Percentiles rank a stretch among this genome's conserved stretches.
Evolutionary conservation across 306 rosid species (phyloP).

Genomic region (Psophocarpus tetragonolobus): DNA sequence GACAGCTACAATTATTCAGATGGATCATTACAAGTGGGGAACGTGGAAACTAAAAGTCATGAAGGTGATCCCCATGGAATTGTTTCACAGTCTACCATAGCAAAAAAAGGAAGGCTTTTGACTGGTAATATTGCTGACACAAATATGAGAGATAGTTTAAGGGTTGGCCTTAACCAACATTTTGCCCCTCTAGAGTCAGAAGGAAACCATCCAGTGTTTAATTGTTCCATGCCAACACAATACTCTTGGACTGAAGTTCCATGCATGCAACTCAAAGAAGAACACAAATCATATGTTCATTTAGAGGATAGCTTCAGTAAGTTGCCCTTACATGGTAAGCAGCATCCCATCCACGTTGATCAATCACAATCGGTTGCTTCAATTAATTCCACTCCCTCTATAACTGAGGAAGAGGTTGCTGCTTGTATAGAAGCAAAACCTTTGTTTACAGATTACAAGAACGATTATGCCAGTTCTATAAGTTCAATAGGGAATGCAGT

Average conservation of each 20-base stretch:
- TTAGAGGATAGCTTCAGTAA: slow-evolving; percentile 53
- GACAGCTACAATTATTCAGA: slow-evolving; percentile 57
- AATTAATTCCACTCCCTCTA: slow-evolving; percentile 48
- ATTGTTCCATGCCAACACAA: slow-evolving; percentile 47
- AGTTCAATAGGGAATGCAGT: slow-evolving; percentile 44
- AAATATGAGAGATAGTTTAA: slow-evolving; percentile 33
- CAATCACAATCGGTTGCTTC: slow-evolving; percentile 55
- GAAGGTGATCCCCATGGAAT: slow-evolving; percentile 51
- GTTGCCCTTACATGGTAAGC: slow-evolving; percentile 49
- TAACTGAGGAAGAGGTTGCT: slow-evolving; percentile 40
- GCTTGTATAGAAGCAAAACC: slow-evolving; percentile 53
- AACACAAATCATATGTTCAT: slow-evolving; percentile 50
- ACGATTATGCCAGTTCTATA: slow-evolving; percentile 36
- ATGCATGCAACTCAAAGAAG: slow-evolving; percentile 42
- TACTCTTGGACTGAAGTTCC: slow-evolving; percentile 60
- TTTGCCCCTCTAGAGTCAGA: slow-evolving; percentile 58
- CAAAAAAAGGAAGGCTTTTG: slow-evolving; percentile 49
- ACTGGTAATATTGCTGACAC: slow-evolving; percentile 46
- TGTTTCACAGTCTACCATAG: slow-evolving; percentile 44
- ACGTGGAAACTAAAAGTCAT: slow-evolving; percentile 41
- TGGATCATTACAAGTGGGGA: slow-evolving; percentile 43
- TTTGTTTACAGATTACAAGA: slow-evolving; percentile 48
- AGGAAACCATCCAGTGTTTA: slow-evolving; percentile 48
- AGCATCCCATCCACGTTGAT: slow-evolving; percentile 48
- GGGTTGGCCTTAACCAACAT: slow-evolving; percentile 43